Evolutionary conservation across 2,329 filamentous ascomycete species (phyloP).

Genomic region (Penicillium brasilianum): DNA sequence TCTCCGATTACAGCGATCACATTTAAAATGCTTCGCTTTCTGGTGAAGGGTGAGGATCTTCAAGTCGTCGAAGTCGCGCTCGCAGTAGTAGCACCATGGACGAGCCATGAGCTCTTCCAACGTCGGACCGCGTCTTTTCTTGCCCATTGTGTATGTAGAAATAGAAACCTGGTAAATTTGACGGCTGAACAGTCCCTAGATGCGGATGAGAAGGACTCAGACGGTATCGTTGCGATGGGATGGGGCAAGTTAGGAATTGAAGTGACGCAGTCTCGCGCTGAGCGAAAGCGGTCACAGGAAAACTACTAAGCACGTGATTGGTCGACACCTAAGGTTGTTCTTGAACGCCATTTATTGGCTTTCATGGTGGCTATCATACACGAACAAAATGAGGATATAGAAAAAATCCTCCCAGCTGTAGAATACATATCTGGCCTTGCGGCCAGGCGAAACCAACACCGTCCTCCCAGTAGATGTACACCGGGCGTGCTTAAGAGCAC

Average conservation of each 20-base stretch:
- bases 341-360: slow-evolving; percentile 1
- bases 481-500: slow-evolving; percentile 6
- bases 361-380: slow-evolving; percentile 21
- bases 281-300: slow-evolving; percentile 11
- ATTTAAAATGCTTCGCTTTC: slow-evolving; percentile 99
- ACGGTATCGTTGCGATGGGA: slow-evolving; percentile 1
- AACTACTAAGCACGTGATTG: slow-evolving; percentile 4
- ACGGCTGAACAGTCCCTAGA: background rate
- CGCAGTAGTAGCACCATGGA: slow-evolving; percentile 99
- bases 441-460: background rate
- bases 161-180: background rate
- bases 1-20: slow-evolving; percentile 83
- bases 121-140: slow-evolving; percentile 86
- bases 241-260: background rate
- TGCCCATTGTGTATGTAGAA: slow-evolving; percentile 67
- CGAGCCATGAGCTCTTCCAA: slow-evolving; percentile 85
- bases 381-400: background rate
- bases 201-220: background rate
- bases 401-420: slow-evolving; percentile 9
- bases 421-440: slow-evolving; percentile 14
- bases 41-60: slow-evolving; percentile 97
- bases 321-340: slow-evolving; percentile 11
- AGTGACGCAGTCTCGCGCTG: slow-evolving; percentile 11
- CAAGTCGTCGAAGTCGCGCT: slow-evolving; percentile 96
- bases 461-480: slow-evolving; percentile 22